phyloP scores from a whole-genome alignment of 768 basidiomycete species.

The Lentinula detonsa region DNA sequence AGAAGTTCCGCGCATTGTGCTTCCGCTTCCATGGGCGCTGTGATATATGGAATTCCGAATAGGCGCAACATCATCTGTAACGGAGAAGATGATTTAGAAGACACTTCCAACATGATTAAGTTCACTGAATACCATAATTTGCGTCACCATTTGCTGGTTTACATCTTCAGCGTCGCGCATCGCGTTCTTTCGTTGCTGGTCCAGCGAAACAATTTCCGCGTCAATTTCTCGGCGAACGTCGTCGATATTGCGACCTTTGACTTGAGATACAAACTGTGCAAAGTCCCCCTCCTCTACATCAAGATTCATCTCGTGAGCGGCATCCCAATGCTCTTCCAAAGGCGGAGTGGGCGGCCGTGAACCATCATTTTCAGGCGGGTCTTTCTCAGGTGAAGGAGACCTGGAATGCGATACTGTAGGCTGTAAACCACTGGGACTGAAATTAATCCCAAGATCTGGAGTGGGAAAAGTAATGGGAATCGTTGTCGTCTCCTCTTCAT shows the following conservation, averaged over 20 bases:
- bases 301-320: slow-evolving; percentile 80
- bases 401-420: slow-evolving; percentile 2
- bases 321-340: slow-evolving; percentile 57
- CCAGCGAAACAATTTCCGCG: slow-evolving; percentile 77
- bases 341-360: slow-evolving; percentile 32
- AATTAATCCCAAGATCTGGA: background rate
- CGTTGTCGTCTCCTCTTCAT: background rate
- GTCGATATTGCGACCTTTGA: slow-evolving; percentile 81
- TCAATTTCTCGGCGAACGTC: slow-evolving; percentile 85
- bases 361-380: slow-evolving; percentile 25
- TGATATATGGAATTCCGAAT: slow-evolving; percentile 97
- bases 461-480: no score
- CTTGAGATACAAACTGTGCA: slow-evolving; percentile 86
- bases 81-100: background rate
- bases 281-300: slow-evolving; percentile 80
- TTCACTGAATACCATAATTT: slow-evolving; percentile 53
- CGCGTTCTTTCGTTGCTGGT: slow-evolving; percentile 80
- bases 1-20: slow-evolving; percentile 96
- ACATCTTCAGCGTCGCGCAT: slow-evolving; percentile 95
- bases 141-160: slow-evolving; percentile 90
- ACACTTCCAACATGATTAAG: background rate
- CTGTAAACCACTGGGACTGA: background rate
- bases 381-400: slow-evolving; percentile 17
- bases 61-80: slow-evolving; percentile 79
- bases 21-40: slow-evolving; percentile 99